Evolutionary conservation across 2,329 filamentous ascomycete genomes (phyloP).

Genomic region (Penicillium glabrum): DNA sequence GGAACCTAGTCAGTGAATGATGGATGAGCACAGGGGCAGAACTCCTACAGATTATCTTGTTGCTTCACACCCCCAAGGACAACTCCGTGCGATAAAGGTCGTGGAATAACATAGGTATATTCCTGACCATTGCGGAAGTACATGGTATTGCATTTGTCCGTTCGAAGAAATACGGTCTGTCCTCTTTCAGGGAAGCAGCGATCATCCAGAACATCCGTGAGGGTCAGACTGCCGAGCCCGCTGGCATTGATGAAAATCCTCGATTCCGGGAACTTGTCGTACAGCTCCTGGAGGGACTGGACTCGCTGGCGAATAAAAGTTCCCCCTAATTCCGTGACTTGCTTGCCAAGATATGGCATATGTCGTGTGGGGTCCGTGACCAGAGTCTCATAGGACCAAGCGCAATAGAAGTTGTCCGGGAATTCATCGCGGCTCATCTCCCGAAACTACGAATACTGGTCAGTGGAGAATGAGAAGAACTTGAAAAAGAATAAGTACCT

Average conservation of each 20-base stretch:
- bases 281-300: slow-evolving; percentile 34
- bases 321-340: slow-evolving; percentile 32
- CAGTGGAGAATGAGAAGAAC: background rate
- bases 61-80: slow-evolving; percentile 39
- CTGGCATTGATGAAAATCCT: slow-evolving; percentile 41
- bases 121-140: slow-evolving; percentile 39
- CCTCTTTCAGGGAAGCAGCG: slow-evolving; percentile 38
- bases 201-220: slow-evolving; percentile 36
- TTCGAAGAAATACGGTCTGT: slow-evolving; percentile 39
- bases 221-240: slow-evolving; percentile 34
- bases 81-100: slow-evolving; percentile 33
- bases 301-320: slow-evolving; percentile 36
- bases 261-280: slow-evolving; percentile 36
- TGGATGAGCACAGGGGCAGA: background rate
- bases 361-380: slow-evolving; percentile 40
- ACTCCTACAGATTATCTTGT: slow-evolving; percentile 28
- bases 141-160: slow-evolving; percentile 29
- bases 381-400: slow-evolving; percentile 37
- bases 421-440: slow-evolving; percentile 32
- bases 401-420: slow-evolving; percentile 33
- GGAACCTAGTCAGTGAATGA: background rate
- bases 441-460: slow-evolving; percentile 28
- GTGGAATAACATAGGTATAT: slow-evolving; percentile 42
- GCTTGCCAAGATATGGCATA: slow-evolving; percentile 35
- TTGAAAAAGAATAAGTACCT: slow-evolving; percentile 22